Base-by-base conservation (phyloP, 2,329 filamentous ascomycete species). In the Stemphylium beticola region DNA sequence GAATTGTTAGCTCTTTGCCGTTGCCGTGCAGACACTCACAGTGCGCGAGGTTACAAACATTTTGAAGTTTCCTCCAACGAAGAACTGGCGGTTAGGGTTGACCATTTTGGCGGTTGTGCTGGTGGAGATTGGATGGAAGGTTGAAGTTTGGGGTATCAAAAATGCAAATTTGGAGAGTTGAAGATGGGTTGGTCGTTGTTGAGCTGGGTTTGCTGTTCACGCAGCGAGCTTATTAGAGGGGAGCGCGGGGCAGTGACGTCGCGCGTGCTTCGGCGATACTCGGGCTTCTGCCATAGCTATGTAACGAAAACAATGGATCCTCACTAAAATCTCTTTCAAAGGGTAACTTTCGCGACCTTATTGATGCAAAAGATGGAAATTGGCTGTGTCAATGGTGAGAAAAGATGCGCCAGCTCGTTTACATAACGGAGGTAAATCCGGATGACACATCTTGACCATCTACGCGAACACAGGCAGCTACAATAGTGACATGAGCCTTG, bases 41-140 rank as follows among this genome's bases (percentile, higher is more conserved):
- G 63, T 62, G 58, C 60, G 61, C 36, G 53, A 64, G 18, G 53
- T 56, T 34, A 66, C 70, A 18, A 82, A 96, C 93, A 98, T 98
- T 86, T 99, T 98, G 84, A 98, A 98, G 89, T 99, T 99, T 77
- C 93, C 93, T 79, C 93, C 93, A 79, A 96, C 91, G 79, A 96
- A 96, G 85, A 96, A 96, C 84, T 92, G 90, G 84, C 92, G 92
- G 85, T 88, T 29, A 29, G 26, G 26, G 26, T 29, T 29, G 26
- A 29, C 85, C 92, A 96, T 96, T 73, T 74, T 91, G 85, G 81
- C 76, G 85, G 81, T 76, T 60, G 62, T 53, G 17, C 29, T 62
- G 14, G 40, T 37, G 42, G 24, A 36, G 24, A 48, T 52, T 51
- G 41, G 29, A 14, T 52, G 22, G 18, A 40, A 57, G 50, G 53